Evolutionary conservation across 495 filamentous ascomycete genomes (phyloP).

Genomic region (Bacidia rubella): DNA sequence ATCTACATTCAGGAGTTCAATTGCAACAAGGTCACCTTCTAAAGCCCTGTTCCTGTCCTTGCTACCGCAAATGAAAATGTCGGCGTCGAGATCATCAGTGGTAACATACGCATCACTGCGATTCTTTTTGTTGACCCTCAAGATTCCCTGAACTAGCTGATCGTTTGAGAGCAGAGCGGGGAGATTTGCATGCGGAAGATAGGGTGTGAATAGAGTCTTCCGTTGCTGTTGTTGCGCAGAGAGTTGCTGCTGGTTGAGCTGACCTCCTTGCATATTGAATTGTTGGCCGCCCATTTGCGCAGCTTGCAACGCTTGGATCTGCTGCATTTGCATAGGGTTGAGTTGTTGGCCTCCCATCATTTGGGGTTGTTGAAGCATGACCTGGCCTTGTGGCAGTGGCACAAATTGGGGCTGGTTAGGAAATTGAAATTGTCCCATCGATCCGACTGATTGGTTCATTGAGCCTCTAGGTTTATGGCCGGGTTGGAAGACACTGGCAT

Average conservation of each 20-base stretch:
- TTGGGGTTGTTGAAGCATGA: constrained; percentile 56
- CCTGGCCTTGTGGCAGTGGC: constrained; percentile 69
- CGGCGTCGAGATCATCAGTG: constrained; percentile 85
- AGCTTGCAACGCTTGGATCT: constrained; percentile 83
- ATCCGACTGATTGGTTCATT: constrained; percentile 73
- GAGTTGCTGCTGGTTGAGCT: constrained; percentile 56
- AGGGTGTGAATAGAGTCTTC: constrained; percentile 97
- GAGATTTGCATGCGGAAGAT: constrained; percentile 87
- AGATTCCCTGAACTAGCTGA: constrained; percentile 87
- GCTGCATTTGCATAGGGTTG: constrained; percentile 76
- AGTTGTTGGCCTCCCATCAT: constrained; percentile 66
- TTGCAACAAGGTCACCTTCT: constrained; percentile 88
- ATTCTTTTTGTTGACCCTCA: constrained; percentile 99
- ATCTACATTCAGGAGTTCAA: constrained; percentile 94
- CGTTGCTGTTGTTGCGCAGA: constrained; percentile 65
- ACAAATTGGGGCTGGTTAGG: constrained; percentile 82
- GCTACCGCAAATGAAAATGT: constrained; percentile 98
- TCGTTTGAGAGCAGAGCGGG: constrained; percentile 84
- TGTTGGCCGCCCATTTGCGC: constrained; percentile 72
- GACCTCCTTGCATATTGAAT: constrained; percentile 55
- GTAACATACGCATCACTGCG: constrained; percentile 96
- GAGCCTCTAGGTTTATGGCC: constrained; percentile 79
- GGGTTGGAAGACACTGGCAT: constrained; percentile 63
- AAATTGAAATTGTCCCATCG: constrained; percentile 82
- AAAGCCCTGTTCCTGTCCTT: constrained; percentile 94